phyloP scores from a whole-genome alignment of 139 green algal genomes.

The Chara braunii region DNA sequence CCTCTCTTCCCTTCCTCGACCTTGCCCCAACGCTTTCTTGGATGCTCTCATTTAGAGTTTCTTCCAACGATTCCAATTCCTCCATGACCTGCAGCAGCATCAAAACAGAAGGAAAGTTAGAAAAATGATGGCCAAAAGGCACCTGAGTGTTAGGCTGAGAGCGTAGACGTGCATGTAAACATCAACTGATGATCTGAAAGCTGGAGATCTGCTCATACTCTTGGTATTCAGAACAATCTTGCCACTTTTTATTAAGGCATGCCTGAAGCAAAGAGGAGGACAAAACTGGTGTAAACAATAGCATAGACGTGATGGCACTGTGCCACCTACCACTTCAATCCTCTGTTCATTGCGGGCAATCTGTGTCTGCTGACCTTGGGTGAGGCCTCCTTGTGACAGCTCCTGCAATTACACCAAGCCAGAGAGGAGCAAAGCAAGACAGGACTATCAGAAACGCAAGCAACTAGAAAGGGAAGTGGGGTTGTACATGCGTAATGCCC shows the following conservation, averaged over 20 bases:
- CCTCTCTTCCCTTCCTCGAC: constrained; percentile 13
- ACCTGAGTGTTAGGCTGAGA: not conserved
- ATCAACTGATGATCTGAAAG: not conserved
- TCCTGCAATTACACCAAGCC: constrained; percentile 33
- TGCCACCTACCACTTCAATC: constrained; percentile 47
- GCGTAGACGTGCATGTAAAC: not conserved
- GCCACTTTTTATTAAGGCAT: no score
- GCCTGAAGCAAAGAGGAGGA: not conserved
- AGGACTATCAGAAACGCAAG: not conserved
- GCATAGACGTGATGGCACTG: not conserved
- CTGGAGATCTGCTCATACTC: no score
- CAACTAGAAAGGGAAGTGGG: no score
- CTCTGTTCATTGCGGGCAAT: constrained; percentile 57
- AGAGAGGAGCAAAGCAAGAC: not conserved
- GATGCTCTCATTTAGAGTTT: constrained; percentile 68
- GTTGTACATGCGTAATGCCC: no score
- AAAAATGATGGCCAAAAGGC: not conserved
- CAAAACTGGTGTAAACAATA: not conserved
- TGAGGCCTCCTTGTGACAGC: constrained; percentile 26
- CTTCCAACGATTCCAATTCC: constrained; percentile 80
- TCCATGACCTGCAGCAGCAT: constrained; percentile 44
- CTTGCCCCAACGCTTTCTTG: constrained; percentile 43
- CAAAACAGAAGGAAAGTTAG: not conserved
- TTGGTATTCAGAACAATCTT: no score
- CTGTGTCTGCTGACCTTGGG: constrained; percentile 39